Evolutionary conservation across 768 basidiomycete species (phyloP), one percentile per base, ranked within the genome.

Genomic region (Lenzites betulinus): DNA sequence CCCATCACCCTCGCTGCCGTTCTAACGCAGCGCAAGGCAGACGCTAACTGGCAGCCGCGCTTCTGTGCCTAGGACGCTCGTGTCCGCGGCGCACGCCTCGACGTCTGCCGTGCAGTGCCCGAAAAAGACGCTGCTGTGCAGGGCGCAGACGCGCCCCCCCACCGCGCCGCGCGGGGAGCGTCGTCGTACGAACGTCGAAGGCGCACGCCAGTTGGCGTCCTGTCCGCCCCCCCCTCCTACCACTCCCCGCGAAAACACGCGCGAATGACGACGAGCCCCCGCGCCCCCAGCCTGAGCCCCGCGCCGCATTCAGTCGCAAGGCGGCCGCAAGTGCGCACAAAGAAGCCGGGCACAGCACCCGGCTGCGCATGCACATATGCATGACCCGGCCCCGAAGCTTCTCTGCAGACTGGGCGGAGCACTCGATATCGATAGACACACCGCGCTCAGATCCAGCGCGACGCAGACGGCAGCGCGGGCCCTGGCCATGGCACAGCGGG

Each of bases 361-460:
- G 60, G 33, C 42, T 57, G 60, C 60, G 38, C 51, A 62, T 51
- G 60, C 54, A 49, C 60, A 28, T 49, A 62, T 51, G 60, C 54
- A 49, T 62, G 60, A 62, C 54, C 60, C 60, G 60, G 60, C 36
- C 25, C 60, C 60, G 60, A 62, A 51, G 60, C 52, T 60, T 54
- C 59, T 30, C 33, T 22, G n/a, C n/a, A n/a, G n/a, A n/a, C n/a
- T n/a, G n/a, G n/a, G n/a, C n/a, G n/a, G n/a, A n/a, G n/a, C n/a
- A n/a, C n/a, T n/a, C n/a, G n/a, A n/a, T n/a, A n/a, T n/a, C n/a
- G n/a, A n/a, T n/a, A n/a, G n/a, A n/a, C n/a, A n/a, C n/a, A n/a
- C n/a, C n/a, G n/a, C n/a, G n/a, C n/a, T n/a, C n/a, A n/a, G n/a
- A n/a, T n/a, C n/a, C n/a, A n/a, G n/a, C n/a, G n/a, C n/a, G n/a